Evolutionary conservation across 768 basidiomycete species (phyloP).

Genomic region (Strobilomyces echinocephalus): DNA sequence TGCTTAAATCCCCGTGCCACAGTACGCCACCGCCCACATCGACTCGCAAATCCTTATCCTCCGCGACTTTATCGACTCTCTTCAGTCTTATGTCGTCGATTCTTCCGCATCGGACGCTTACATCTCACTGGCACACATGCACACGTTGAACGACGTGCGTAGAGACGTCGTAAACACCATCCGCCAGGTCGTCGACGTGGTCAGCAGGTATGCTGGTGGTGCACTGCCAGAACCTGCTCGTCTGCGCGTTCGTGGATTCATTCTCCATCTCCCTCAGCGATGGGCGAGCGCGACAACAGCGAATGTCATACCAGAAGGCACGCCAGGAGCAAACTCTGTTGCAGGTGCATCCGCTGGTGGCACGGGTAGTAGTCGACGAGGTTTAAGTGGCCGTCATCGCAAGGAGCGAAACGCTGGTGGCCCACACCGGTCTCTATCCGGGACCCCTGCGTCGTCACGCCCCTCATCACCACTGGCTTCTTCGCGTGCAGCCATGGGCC

Average conservation of each 20-base stretch:
- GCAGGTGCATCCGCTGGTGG: constrained; percentile 30
- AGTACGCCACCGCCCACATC: constrained; percentile 87
- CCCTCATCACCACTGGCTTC: constrained; percentile 31
- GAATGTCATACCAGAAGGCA: constrained; percentile 23
- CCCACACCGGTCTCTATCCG: constrained; percentile 28
- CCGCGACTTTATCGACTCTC: constrained; percentile 74
- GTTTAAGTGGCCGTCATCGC: constrained; percentile 15
- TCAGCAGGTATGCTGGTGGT: constrained; percentile 79
- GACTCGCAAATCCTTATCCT: constrained; percentile 83
- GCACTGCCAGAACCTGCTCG: constrained; percentile 84
- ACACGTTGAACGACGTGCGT: constrained; percentile 68
- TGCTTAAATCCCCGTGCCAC: not conserved
- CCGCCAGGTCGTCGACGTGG: constrained; percentile 83
- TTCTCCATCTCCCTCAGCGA: constrained; percentile 74
- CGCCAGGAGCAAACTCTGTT: constrained; percentile 34
- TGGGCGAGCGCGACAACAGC: constrained; percentile 54
- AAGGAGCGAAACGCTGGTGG: constrained; percentile 39
- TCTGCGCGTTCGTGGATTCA: constrained; percentile 66
- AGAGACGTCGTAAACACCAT: constrained; percentile 85
- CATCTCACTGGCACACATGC: constrained; percentile 49
- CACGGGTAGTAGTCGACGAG: constrained; percentile 15
- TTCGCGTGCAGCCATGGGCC: constrained; percentile 17
- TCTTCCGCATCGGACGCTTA: constrained; percentile 27
- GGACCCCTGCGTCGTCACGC: constrained; percentile 33
- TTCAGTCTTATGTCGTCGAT: constrained; percentile 39